phyloP scores from a whole-genome alignment of 2,329 filamentous ascomycete species.

The Calonectria leucothoes region DNA sequence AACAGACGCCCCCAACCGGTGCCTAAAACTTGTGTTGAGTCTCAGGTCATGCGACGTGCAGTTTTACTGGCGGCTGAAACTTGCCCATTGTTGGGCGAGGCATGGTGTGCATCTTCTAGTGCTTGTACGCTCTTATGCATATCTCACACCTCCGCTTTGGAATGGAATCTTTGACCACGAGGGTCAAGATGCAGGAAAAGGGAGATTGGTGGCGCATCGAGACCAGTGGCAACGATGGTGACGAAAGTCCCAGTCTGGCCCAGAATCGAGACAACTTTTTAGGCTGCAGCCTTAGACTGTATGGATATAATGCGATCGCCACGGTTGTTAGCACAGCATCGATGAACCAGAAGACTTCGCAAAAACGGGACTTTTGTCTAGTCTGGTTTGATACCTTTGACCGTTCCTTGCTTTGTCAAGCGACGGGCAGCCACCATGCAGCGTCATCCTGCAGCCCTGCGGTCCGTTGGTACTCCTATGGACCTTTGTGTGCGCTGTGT shows the following conservation, averaged over 20 bases:
- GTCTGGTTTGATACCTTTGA: conserved; percentile 4
- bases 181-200: neutral
- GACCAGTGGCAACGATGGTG: neutral
- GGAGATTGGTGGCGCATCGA: conserved; percentile 3
- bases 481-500: neutral
- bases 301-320: conserved; percentile 1
- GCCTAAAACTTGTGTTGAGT: neutral
- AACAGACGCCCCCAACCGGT: neutral
- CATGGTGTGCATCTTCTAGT: neutral
- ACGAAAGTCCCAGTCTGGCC: neutral
- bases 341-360: conserved; percentile 1
- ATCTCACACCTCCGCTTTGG: neutral
- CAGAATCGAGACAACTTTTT: conserved; percentile 3
- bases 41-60: neutral
- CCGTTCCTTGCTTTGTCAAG: conserved; percentile 1
- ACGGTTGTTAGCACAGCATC: neutral
- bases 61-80: neutral
- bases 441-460: conserved; percentile 16
- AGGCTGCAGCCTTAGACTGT: conserved; percentile 6
- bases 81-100: neutral
- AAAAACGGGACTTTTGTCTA: conserved; percentile 25
- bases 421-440: conserved; percentile 16
- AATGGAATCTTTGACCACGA: neutral
- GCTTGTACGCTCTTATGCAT: neutral
- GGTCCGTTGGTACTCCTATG: conserved; percentile 9